Percentiles rank a stretch among this genome's conserved stretches.
Conservation (phyloP, 345 rosid genomes). For the Heritiera littoralis region DNA sequence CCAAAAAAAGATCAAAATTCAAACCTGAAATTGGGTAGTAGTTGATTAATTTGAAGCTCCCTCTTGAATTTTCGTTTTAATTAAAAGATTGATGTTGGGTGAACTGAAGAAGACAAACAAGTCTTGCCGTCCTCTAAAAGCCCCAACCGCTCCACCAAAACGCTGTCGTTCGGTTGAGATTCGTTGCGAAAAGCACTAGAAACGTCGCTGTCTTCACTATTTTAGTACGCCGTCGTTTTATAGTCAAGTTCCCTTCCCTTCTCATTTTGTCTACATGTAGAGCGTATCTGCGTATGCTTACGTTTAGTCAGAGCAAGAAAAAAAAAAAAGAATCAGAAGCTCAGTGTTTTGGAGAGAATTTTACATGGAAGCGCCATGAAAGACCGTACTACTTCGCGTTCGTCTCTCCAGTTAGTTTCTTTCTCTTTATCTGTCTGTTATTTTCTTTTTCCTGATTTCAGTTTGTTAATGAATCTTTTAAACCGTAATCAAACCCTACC, state of each 20-base stretch:
- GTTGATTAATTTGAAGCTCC: slow-evolving; percentile 19
- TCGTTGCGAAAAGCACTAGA: background rate
- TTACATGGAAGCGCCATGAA: slow-evolving; percentile 77
- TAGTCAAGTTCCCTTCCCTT: background rate
- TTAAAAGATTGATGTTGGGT: slow-evolving; percentile 38
- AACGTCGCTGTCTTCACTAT: slow-evolving; percentile 14
- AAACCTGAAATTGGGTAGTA: slow-evolving; percentile 7
- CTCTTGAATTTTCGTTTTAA: background rate
- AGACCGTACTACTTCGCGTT: slow-evolving; percentile 86
- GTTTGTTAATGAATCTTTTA: background rate
- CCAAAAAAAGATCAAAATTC: background rate
- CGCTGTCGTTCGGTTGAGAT: slow-evolving; percentile 23
- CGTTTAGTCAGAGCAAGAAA: too few species aligned
- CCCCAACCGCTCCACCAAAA: slow-evolving; percentile 20
- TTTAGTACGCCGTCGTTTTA: slow-evolving; percentile 26
- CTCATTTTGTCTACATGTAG: background rate
- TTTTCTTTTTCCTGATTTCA: background rate
- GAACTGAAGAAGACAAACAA: slow-evolving; percentile 38
- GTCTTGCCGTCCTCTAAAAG: slow-evolving; percentile 19
- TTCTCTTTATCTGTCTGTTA: background rate
- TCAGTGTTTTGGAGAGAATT: slow-evolving; percentile 31
- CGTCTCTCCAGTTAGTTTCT: slow-evolving; percentile 66
- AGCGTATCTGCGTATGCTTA: too few species aligned
- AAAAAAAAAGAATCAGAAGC: background rate
- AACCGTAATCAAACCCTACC: slow-evolving; percentile 16